Evolutionary conservation across 1,139 yeast species (phyloP).

Genomic region (Candida sanyaensis): DNA sequence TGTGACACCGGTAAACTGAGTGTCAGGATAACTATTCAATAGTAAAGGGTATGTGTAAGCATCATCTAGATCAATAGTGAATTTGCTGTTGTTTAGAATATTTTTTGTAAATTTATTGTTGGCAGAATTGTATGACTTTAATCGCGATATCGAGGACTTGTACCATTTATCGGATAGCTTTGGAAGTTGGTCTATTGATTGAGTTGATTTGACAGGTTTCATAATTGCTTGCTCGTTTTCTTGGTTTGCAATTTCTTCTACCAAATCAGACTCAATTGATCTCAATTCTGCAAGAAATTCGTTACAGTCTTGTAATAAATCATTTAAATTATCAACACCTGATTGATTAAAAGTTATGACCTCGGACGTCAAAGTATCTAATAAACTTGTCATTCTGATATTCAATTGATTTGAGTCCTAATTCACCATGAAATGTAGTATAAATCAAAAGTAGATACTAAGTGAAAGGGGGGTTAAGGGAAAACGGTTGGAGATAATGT

Average conservation of each 20-base stretch:
- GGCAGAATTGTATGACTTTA: slow-evolving; percentile 41
- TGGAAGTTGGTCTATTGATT: slow-evolving; percentile 1
- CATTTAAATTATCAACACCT: slow-evolving; percentile 24
- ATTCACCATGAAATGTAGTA: not conserved
- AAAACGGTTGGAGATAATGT: not conserved
- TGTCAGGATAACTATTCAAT: slow-evolving; percentile 33
- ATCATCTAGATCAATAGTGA: slow-evolving; percentile 39
- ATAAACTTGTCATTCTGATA: slow-evolving; percentile 20
- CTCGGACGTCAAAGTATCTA: slow-evolving; percentile 32
- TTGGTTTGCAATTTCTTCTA: slow-evolving; percentile 14
- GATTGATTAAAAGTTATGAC: slow-evolving; percentile 22
- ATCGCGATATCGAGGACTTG: slow-evolving; percentile 30
- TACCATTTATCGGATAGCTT: slow-evolving; percentile 34
- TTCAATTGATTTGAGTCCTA: not conserved
- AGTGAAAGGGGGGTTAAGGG: not conserved
- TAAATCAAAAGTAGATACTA: not conserved
- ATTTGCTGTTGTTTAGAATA: slow-evolving; percentile 31
- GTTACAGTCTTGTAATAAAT: slow-evolving; percentile 26
- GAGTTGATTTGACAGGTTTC: not conserved
- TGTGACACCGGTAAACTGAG: slow-evolving; percentile 7
- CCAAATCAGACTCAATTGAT: slow-evolving; percentile 29
- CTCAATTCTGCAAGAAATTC: slow-evolving; percentile 28
- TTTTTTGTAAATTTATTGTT: slow-evolving; percentile 40
- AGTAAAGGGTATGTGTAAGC: slow-evolving; percentile 45
- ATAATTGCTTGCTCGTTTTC: slow-evolving; percentile 8